These are phyloP conservation scores for Ceratocystis smalleyi DNA, from an alignment of 2,329 filamentous ascomycete species.

Conservation along the genomic window DNA sequence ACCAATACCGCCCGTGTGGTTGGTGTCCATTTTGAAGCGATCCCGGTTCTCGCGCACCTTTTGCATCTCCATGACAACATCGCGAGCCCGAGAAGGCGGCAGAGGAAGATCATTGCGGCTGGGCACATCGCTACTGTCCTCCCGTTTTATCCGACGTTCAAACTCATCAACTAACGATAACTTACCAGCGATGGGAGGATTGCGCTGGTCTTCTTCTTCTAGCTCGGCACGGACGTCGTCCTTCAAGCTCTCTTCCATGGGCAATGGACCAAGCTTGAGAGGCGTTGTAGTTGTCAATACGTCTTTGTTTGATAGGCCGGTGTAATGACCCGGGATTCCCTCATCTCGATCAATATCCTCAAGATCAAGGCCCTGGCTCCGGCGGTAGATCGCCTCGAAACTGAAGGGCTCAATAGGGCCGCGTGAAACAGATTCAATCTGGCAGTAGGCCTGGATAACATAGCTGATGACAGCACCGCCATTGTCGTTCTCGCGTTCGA, in stretches of 20 bases:
- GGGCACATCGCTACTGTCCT: constrained; percentile 74
- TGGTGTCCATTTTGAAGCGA: constrained; percentile 68
- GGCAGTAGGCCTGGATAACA: constrained; percentile 48
- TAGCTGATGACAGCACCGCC: constrained; percentile 65
- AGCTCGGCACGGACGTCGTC: constrained; percentile 78
- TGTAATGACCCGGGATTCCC: constrained; percentile 47
- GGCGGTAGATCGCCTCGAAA: constrained; percentile 44
- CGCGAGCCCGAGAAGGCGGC: constrained; percentile 72
- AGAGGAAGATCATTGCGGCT: constrained; percentile 66
- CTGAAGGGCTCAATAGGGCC: constrained; percentile 50
- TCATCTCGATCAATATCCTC: constrained; percentile 49
- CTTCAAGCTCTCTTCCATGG: constrained; percentile 68
- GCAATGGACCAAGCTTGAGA: constrained; percentile 65
- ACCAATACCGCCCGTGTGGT: constrained; percentile 66
- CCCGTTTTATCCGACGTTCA: constrained; percentile 73
- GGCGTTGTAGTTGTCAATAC: constrained; percentile 39
- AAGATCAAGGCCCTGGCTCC: constrained; percentile 44
- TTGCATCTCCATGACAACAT: constrained; percentile 87
- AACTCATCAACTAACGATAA: constrained; percentile 72
- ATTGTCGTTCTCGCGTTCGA: constrained; percentile 71
- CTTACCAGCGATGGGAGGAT: constrained; percentile 55
- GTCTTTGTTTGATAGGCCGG: constrained; percentile 45
- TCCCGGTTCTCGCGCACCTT: constrained; percentile 88
- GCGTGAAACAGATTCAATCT: constrained; percentile 41
- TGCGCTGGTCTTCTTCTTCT: constrained; percentile 65